Evolutionary conservation across 2,329 filamentous ascomycete species (phyloP), one percentile per base, ranked within the genome.

Genomic region (Cladosporium sphaerospermum): DNA sequence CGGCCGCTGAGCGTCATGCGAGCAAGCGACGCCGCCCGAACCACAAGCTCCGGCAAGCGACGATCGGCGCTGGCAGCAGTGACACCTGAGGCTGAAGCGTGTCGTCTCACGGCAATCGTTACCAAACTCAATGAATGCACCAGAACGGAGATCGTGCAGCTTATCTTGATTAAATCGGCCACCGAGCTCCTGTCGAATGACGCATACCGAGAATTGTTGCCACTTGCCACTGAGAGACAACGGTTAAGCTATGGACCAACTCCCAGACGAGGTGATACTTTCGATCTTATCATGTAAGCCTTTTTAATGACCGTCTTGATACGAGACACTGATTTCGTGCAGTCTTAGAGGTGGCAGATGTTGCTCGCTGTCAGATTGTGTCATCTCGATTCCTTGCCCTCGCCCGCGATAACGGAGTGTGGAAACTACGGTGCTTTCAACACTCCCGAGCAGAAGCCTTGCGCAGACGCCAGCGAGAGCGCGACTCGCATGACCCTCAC

Each of bases 361-460:
- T 91, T 55, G 80, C 85, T 54, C 77, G 70, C 52, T 73, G 92
- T 33, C 88, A 91, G 69, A 77, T 80, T 16, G 81, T 89, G 10
- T 92, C 83, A 23, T 81, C 76, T 57, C 78, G 76, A 42, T 80
- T 92, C 54, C 78, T 84, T 28, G 69, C 74, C 31, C 74, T 93
- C 40, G 85, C 82, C 37, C 83, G 89, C 53, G 89, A 95, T 65
- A 80, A 86, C 61, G 79, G 76, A 37, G 74, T 92, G 34, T 96
- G 91, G 91, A 85, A 86, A 57, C 72, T 78, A 3, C 77, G 84
- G 64, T 91, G 86, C 67, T 89, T 93, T 67, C 77, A 84, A 34
- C 75, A 83, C 54, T 92, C 88, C 13, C 67, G 76, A 33, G 85
- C 84, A 66, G 80, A 85, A 62, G 77, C 81, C 32, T 72, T 75